Evolutionary conservation across 768 basidiomycete genomes (phyloP).

Genomic region (Auricularia cornea): DNA sequence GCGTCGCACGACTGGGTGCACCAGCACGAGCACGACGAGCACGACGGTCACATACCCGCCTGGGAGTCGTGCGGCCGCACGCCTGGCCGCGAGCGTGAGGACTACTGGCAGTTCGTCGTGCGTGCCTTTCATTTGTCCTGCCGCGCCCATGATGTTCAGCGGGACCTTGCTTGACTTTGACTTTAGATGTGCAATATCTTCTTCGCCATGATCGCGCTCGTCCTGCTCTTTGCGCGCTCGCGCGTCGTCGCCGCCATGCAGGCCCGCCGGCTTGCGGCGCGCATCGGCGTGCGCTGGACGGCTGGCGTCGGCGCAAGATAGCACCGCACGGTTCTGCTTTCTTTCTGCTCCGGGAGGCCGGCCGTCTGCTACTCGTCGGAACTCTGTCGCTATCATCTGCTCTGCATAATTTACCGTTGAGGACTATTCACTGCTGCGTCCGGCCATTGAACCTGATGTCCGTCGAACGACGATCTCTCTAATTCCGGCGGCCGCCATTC

Average conservation of each 20-base stretch:
- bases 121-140: conserved; percentile 25
- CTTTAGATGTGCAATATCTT: conserved; percentile 46
- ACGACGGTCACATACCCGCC: conserved; percentile 48
- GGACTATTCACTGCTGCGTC: no score
- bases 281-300: conserved; percentile 66
- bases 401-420: no score
- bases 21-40: neutral
- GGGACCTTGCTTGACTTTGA: neutral
- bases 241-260: conserved; percentile 62
- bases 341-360: no score
- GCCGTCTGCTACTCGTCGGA: no score
- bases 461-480: no score
- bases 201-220: conserved; percentile 58
- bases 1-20: neutral
- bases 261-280: conserved; percentile 73
- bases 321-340: no score
- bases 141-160: neutral
- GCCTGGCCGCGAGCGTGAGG: conserved; percentile 63
- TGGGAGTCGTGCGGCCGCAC: conserved; percentile 95
- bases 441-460: no score
- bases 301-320: conserved; percentile 15
- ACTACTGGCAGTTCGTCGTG: conserved; percentile 87
- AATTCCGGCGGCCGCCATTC: no score
- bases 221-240: conserved; percentile 59
- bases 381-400: no score